These are phyloP conservation scores for Thozetella sp. DNA, from an alignment of 495 filamentous ascomycete species.

Conservation along the genomic window DNA sequence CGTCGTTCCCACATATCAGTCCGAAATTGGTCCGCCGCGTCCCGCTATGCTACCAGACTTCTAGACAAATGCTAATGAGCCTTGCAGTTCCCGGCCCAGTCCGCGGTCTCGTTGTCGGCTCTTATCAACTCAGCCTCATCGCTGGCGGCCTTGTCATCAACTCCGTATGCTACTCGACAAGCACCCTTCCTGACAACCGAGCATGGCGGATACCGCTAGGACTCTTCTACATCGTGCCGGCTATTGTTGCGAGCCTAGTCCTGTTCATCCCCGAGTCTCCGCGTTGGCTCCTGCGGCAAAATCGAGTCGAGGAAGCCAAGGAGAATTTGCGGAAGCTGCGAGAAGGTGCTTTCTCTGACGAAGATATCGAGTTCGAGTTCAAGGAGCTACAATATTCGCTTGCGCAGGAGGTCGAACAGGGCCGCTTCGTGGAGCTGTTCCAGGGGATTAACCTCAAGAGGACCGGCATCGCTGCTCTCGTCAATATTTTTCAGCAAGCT, in stretches of 20 bases:
- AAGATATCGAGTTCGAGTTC: constrained; percentile 3
- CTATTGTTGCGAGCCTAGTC: constrained; percentile 17
- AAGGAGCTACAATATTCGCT: background rate
- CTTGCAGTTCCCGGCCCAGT: constrained; percentile 7
- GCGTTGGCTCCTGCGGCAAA: background rate
- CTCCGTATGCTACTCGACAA: constrained; percentile 21
- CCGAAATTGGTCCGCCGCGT: constrained; percentile 7
- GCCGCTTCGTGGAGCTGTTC: constrained; percentile 28
- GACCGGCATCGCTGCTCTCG: constrained; percentile 26
- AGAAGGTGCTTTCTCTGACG: constrained; percentile 6
- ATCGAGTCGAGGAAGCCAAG: background rate
- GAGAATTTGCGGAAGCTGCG: background rate
- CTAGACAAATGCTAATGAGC: background rate
- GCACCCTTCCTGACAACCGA: constrained; percentile 18
- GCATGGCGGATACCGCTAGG: constrained; percentile 31
- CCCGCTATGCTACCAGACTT: background rate
- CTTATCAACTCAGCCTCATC: constrained; percentile 20
- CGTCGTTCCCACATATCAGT: constrained; percentile 22
- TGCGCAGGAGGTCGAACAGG: constrained; percentile 14
- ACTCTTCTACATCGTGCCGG: constrained; percentile 28
- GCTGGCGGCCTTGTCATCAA: constrained; percentile 17
- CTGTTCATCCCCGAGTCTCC: constrained; percentile 27
- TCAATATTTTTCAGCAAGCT: constrained; percentile 32
- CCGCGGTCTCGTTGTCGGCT: constrained; percentile 12
- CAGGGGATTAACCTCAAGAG: constrained; percentile 25